A percentile compares a stretch with the other conserved stretches of the same genome.
Evolutionary conservation across 352 stramenopile species (phyloP).

Genomic region (Phytopythium vexans): DNA sequence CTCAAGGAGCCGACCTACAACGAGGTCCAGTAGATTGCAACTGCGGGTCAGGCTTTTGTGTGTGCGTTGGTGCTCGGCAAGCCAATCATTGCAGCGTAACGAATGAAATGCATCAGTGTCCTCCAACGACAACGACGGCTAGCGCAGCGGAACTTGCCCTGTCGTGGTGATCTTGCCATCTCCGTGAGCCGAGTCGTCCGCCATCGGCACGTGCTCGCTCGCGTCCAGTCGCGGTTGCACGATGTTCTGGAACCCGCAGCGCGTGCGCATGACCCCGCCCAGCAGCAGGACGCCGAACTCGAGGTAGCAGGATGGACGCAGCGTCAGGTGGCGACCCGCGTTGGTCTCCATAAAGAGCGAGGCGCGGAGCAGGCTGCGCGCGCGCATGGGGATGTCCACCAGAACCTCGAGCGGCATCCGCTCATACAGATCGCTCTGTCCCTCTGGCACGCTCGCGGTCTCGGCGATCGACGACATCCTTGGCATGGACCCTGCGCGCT

Average conservation of each 20-base stretch:
- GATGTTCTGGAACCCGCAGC: slow-evolving; percentile 41
- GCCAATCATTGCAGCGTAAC: background rate
- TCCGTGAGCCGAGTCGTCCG: background rate
- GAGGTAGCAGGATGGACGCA: slow-evolving; percentile 40
- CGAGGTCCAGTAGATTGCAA: background rate
- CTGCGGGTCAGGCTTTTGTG: background rate
- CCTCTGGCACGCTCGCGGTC: slow-evolving; percentile 18
- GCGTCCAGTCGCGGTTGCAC: slow-evolving; percentile 31
- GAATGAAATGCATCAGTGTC: background rate
- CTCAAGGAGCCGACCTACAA: slow-evolving; percentile 1
- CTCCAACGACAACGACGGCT: background rate
- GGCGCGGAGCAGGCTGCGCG: slow-evolving; percentile 39
- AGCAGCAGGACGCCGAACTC: slow-evolving; percentile 40
- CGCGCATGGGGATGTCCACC: slow-evolving; percentile 38
- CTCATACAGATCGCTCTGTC: slow-evolving; percentile 11
- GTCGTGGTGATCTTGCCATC: no score
- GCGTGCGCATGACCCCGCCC: slow-evolving; percentile 22
- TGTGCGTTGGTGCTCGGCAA: background rate
- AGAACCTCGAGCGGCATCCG: slow-evolving; percentile 29
- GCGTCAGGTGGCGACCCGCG: slow-evolving; percentile 19
- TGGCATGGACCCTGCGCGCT: slow-evolving; percentile 4
- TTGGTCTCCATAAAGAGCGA: slow-evolving; percentile 34
- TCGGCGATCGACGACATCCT: slow-evolving; percentile 14
- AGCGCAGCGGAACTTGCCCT: no score
- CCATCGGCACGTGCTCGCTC: slow-evolving; percentile 9